These are phyloP conservation scores for Tuber indicum DNA, from an alignment of 495 filamentous ascomycete species.

Conservation along the genomic window DNA sequence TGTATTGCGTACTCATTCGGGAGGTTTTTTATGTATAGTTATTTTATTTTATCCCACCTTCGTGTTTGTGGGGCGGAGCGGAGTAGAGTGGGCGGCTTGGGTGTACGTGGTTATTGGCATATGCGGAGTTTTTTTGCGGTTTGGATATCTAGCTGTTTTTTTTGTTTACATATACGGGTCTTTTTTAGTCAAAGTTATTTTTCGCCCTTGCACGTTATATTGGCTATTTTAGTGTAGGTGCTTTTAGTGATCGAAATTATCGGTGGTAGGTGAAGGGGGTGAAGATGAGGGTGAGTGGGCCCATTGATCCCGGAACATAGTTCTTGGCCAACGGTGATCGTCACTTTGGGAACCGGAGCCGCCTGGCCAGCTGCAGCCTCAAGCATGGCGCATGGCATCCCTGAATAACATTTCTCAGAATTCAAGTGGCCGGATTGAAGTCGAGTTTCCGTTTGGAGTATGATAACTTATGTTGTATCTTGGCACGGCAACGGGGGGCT, in stretches of 20 bases:
- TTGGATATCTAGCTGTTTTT: neutral
- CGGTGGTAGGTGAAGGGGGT: neutral
- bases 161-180: too few species aligned
- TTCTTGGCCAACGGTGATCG: too few species aligned
- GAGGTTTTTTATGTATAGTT: neutral
- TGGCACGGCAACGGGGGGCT: too few species aligned
- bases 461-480: too few species aligned
- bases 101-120: neutral
- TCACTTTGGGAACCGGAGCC: too few species aligned
- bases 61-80: neutral
- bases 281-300: too few species aligned
- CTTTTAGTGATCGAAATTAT: neutral
- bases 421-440: too few species aligned
- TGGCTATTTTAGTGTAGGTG: neutral
- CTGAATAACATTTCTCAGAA: too few species aligned
- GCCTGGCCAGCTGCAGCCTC: too few species aligned
- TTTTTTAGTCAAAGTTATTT: too few species aligned
- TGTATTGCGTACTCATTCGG: neutral
- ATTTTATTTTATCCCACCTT: neutral
- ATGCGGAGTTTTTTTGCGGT: neutral
- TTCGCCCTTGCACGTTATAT: neutral
- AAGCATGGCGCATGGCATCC: too few species aligned
- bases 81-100: neutral
- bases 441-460: too few species aligned
- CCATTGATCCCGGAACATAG: neutral